A percentile compares a stretch with the other conserved stretches of the same genome.
phyloP scores from a whole-genome alignment of 176 grass and related monocot genomes.

The Tuctoria greenei region DNA sequence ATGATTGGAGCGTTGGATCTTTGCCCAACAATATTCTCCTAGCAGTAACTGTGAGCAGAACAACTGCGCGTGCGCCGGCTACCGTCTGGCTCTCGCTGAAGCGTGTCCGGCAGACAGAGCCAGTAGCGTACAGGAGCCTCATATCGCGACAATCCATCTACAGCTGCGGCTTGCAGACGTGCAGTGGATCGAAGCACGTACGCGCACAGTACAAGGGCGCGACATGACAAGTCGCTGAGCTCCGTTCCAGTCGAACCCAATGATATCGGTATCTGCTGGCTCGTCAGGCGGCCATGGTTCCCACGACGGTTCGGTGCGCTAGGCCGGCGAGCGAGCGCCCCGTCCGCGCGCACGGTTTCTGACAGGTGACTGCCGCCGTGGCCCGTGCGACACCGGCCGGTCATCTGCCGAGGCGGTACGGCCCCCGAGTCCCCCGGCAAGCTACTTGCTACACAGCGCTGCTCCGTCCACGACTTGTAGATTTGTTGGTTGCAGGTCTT shows the following conservation, averaged over 20 bases:
- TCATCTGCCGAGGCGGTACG: conserved; percentile 1
- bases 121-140: neutral
- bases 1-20: neutral
- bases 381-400: neutral
- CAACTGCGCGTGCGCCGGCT: neutral
- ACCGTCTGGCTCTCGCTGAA: neutral
- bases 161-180: neutral
- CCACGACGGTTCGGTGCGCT: neutral
- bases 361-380: conserved; percentile 27
- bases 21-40: neutral
- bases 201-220: neutral
- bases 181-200: neutral
- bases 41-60: neutral
- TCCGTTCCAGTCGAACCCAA: conserved; percentile 2
- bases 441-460: conserved; percentile 16
- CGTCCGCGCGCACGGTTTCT: conserved; percentile 13
- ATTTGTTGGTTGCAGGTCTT: neutral
- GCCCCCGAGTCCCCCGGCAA: conserved; percentile 8
- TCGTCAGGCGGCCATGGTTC: neutral
- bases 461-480: neutral
- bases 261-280: neutral
- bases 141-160: neutral
- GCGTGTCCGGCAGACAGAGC: neutral
- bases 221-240: conserved; percentile 18
- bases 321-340: neutral